These are phyloP conservation scores for Hypoxylon sp. DNA, from an alignment of 2,329 filamentous ascomycete genomes.

Conservation along the genomic window DNA sequence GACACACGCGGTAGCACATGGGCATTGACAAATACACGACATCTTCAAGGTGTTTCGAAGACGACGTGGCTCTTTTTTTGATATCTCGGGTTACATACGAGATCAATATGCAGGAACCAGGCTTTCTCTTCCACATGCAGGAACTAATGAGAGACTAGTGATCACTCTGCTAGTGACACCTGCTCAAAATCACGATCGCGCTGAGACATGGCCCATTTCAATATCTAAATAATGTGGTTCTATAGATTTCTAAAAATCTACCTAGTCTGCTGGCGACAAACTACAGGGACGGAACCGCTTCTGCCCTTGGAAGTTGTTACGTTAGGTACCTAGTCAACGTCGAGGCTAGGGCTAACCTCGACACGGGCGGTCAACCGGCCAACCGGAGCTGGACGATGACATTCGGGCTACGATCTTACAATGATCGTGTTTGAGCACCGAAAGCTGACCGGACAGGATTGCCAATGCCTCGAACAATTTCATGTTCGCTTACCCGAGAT, in stretches of 20 bases:
- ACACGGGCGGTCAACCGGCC: conserved; percentile 10
- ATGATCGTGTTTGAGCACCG: conserved; percentile 1
- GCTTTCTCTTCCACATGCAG: conserved; percentile 12
- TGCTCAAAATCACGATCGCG: conserved; percentile 9
- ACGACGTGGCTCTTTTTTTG: conserved; percentile 8
- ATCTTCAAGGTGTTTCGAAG: conserved; percentile 6
- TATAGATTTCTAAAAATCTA: conserved; percentile 8
- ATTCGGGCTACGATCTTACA: conserved; percentile 4
- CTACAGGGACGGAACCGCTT: conserved; percentile 5
- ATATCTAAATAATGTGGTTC: neutral
- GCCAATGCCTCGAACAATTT: neutral
- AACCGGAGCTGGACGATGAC: conserved; percentile 9
- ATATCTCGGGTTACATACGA: conserved; percentile 6
- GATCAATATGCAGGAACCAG: conserved; percentile 6
- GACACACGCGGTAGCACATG: conserved; percentile 4
- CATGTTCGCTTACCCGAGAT: conserved; percentile 30
- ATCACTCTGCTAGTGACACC: conserved; percentile 1
- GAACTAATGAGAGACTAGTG: conserved; percentile 8
- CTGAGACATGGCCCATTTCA: neutral
- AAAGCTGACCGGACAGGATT: conserved; percentile 10
- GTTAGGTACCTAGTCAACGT: conserved; percentile 5
- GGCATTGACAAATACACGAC: conserved; percentile 20
- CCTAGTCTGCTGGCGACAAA: neutral
- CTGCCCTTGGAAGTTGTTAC: conserved; percentile 5
- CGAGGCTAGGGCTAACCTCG: conserved; percentile 2